phyloP scores from a whole-genome alignment of 1,284 basidiomycete genomes.

The Malassezia sympodialis region DNA sequence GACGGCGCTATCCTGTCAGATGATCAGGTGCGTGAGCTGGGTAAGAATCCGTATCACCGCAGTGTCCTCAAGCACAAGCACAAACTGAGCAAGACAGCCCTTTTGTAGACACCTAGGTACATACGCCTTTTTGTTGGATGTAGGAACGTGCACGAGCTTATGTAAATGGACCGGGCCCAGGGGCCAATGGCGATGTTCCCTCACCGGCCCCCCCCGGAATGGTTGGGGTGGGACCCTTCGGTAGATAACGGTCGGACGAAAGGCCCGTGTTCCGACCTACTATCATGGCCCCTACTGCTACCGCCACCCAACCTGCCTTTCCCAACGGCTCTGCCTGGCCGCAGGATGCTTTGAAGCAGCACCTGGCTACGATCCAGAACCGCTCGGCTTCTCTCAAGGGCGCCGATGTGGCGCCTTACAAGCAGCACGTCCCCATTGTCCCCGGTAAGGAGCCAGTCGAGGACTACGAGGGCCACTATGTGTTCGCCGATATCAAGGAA shows the following conservation, averaged over 20 bases:
- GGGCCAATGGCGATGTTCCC: not conserved
- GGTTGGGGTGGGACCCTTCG: not conserved
- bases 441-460: slow-evolving; percentile 36
- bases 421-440: slow-evolving; percentile 32
- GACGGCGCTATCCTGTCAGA: not conserved
- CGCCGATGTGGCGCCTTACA: slow-evolving; percentile 12
- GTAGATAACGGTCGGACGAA: not conserved
- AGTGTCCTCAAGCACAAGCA: not conserved
- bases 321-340: slow-evolving; percentile 7
- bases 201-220: not conserved
- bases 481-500: slow-evolving; percentile 43
- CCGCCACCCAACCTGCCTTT: not conserved
- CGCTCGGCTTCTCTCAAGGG: slow-evolving; percentile 6
- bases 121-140: too few relatives aligned
- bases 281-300: not conserved
- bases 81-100: not conserved
- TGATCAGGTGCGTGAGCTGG: not conserved
- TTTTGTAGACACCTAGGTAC: not conserved
- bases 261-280: not conserved
- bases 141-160: not conserved
- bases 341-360: slow-evolving; percentile 18
- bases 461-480: slow-evolving; percentile 38
- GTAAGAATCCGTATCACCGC: not conserved
- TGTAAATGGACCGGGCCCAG: not conserved
- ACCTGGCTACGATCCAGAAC: slow-evolving; percentile 14